Evolutionary conservation across 306 rosid species (phyloP).

Genomic region (Vachellia collinsii): DNA sequence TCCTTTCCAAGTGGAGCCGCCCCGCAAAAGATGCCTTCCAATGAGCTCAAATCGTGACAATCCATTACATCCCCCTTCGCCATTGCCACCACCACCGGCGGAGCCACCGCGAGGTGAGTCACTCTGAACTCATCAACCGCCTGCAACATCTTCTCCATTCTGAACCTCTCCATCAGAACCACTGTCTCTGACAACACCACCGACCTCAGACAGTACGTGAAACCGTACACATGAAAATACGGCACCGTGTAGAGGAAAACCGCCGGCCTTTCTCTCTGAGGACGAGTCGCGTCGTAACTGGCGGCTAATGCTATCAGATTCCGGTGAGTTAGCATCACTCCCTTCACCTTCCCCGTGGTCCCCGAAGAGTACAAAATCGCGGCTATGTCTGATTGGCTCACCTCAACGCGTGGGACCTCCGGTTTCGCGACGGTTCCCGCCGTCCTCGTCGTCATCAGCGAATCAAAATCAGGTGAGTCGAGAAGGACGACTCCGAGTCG

Average conservation of each 20-base stretch:
- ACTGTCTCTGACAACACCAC: slow-evolving; percentile 45
- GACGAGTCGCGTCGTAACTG: slow-evolving; percentile 19
- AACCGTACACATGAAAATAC: slow-evolving; percentile 59
- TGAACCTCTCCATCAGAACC: slow-evolving; percentile 56
- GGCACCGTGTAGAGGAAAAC: slow-evolving; percentile 49
- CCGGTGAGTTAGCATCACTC: slow-evolving; percentile 58
- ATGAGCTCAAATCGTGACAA: slow-evolving; percentile 43
- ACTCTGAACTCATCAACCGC: slow-evolving; percentile 51
- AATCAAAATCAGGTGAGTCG: slow-evolving; percentile 63
- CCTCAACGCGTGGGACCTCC: slow-evolving; percentile 15
- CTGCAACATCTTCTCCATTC: slow-evolving; percentile 42
- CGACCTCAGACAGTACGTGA: slow-evolving; percentile 35
- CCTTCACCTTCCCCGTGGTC: slow-evolving; percentile 63
- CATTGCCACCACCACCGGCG: slow-evolving; percentile 54
- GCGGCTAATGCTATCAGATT: slow-evolving; percentile 41
- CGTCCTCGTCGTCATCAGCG: slow-evolving; percentile 11
- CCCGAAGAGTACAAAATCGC: slow-evolving; percentile 61
- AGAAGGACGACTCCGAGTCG: slow-evolving; percentile 29
- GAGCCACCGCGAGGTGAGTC: slow-evolving; percentile 41
- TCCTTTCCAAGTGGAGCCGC: slow-evolving; percentile 54
- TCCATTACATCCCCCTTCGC: slow-evolving; percentile 30
- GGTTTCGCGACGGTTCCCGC: background rate
- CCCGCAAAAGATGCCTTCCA: slow-evolving; percentile 45
- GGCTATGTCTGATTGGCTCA: slow-evolving; percentile 58
- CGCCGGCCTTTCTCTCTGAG: slow-evolving; percentile 33